Base-by-base conservation (phyloP, 352 stramenopile species). In the Phytopythium oedochilum region DNA sequence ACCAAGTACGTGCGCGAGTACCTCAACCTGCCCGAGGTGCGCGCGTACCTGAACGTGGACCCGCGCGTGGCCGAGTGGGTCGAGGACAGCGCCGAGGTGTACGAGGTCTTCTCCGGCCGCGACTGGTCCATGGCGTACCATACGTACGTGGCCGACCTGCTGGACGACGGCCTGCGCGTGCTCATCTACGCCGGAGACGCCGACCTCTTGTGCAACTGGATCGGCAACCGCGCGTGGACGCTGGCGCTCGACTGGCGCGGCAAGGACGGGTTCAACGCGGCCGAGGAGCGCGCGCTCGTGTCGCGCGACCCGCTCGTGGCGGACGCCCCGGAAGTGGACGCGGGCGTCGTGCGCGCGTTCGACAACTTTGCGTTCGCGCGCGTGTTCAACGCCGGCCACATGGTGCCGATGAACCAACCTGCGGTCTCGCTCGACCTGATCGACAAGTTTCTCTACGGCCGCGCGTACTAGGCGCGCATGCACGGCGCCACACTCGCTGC, bases 201-300 rank as follows among this genome's bases (percentile, higher is more conserved):
- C 17, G 96, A 98, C 60, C 95, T 97, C 58, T 97, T 98, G 64
- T 98, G 91, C 73, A 98, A 98, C 61, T 98, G 96, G 76, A 63
- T 98, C 45, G 94, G 94, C 28, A 98, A 98, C 62, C 63, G 88
- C 51, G 93, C 92, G 3, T 98, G 92, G 94, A 97, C 89, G 8
- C 59, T 87, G 10, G 82, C 61, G 5, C 71, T 99, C 34, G 76
- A 97, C 15, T 99, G 96, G 96, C 57, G 59, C 15, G 88, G 93
- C 53, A 82, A 88, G 46, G 64, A 67, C 8, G 85, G 74, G 2
- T 98, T 96, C 75, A 83, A 94, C 38, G 43, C 49, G 5, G 75
- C 53, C 5, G 28, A 45, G 12, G 70, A 75, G 31, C 55, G 54
- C 14, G 40, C 69, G 1, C 72, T 81, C 34, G 48, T 73, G 34